Evolutionary conservation across 2,329 filamentous ascomycete species (phyloP).

Genomic region (Exophiala alcalophila): DNA sequence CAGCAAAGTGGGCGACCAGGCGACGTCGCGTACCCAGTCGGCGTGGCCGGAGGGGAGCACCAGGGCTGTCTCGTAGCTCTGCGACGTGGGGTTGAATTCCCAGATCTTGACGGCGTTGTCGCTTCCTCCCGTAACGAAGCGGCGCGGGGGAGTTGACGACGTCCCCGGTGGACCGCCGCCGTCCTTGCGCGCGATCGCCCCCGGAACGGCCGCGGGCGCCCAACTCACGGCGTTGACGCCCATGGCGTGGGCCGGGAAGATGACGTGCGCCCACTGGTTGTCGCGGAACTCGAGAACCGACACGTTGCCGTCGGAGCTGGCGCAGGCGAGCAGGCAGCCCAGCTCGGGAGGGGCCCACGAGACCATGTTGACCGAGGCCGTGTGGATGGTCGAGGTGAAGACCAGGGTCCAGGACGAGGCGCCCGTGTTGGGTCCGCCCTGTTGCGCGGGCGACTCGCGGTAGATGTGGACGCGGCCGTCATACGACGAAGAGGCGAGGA

Average conservation of each 20-base stretch:
- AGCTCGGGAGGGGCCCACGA: constrained; percentile 97
- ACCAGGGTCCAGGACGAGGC: constrained; percentile 72
- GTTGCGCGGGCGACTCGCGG: constrained; percentile 62
- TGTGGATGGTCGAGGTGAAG: constrained; percentile 90
- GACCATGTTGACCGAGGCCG: constrained; percentile 93
- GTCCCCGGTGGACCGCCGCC: constrained; percentile 45
- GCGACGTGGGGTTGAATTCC: constrained; percentile 65
- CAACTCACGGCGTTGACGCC: constrained; percentile 95
- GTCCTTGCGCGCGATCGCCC: constrained; percentile 75
- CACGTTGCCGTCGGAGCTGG: constrained; percentile 89
- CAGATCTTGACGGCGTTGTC: constrained; percentile 94
- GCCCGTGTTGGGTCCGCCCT: constrained; percentile 31
- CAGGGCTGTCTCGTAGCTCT: constrained; percentile 51
- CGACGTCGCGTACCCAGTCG: constrained; percentile 97
- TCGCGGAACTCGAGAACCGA: constrained; percentile 96
- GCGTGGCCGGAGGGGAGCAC: constrained; percentile 72
- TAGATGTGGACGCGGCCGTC: constrained; percentile 98
- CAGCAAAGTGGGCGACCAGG: constrained; percentile 92
- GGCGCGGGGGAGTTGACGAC: constrained; percentile 52
- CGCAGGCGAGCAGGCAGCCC: constrained; percentile 90
- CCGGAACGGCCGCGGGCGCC: constrained; percentile 82
- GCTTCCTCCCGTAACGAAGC: constrained; percentile 91
- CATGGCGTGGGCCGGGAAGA: constrained; percentile 87
- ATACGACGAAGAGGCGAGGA: constrained; percentile 91
- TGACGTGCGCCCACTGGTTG: constrained; percentile 83